Percentiles rank a stretch among this genome's conserved stretches.
phyloP scores from a whole-genome alignment of 2,329 filamentous ascomycete genomes.

The Phyllosticta citribraziliensis region DNA sequence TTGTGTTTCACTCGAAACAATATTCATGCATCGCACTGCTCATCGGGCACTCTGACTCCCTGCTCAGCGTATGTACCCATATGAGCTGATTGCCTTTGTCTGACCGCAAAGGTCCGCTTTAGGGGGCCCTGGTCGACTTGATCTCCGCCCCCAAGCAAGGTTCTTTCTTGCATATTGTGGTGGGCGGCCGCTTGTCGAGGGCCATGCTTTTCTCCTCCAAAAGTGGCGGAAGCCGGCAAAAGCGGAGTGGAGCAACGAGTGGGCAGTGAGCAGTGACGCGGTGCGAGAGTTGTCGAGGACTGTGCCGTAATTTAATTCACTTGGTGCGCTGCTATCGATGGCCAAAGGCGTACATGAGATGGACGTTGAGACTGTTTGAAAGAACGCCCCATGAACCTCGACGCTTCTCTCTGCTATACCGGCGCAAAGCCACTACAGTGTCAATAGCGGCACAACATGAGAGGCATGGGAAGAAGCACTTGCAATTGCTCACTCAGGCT shows the following conservation, averaged over 20 bases:
- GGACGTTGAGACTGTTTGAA: too few species aligned
- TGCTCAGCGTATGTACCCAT: neutral
- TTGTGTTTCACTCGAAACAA: neutral
- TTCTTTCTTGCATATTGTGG: neutral
- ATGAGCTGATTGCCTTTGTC: neutral
- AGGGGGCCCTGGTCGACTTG: neutral
- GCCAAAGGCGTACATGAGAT: too few species aligned
- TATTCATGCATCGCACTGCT: neutral
- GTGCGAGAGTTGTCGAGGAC: neutral
- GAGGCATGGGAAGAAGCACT: too few species aligned
- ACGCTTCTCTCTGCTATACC: too few species aligned
- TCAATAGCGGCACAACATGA: too few species aligned
- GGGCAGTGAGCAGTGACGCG: neutral
- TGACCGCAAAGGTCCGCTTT: neutral
- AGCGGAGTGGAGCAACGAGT: neutral
- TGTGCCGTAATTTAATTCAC: neutral
- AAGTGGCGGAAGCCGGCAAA: neutral
- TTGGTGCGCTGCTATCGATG: too few species aligned
- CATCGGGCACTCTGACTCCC: neutral
- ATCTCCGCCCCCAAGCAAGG: neutral
- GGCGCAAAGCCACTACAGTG: too few species aligned
- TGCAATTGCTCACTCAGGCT: too few species aligned
- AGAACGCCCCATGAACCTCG: too few species aligned
- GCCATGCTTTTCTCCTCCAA: neutral
- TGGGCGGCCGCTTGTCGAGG: neutral